Base-by-base conservation (phyloP, 2,329 filamentous ascomycete species). In the Orbilia oligospora region DNA sequence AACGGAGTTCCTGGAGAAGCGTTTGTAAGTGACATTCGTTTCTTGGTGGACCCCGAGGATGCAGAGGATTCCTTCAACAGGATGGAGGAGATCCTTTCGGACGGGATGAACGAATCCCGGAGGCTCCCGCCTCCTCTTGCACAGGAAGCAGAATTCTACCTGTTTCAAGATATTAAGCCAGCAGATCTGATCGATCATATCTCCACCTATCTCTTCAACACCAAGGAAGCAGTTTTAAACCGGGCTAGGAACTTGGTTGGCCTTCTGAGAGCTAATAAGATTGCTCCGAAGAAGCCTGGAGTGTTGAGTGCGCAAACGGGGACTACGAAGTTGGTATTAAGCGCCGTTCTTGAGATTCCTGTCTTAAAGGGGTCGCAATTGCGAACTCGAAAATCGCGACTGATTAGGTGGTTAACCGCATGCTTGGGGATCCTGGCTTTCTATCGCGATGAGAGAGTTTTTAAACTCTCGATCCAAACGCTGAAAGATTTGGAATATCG, bases 21-120 rank as follows among this genome's bases (percentile, higher is more conserved):
- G 30, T 72, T 78, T 65, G 53, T 69, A n/a, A 72, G 75, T 24
- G 75, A 78, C 38, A 72, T 78, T 20, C 68, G 75, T 16, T 78
- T 78, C 46, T 33, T 78, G 14, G 68, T 78, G 63, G 75, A 78
- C n/a, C 75, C 75, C 1, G 75, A 78, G 0, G 68, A 72, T 18
- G 64, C 55, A 9, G 75, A 78, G n/a, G 75, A 78, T n/a, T 69
- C 75, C 16, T 78, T 72, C 48, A 46, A 33, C 48, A 72, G 68
- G 55, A 78, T 78, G 68, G 75, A 78, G 22, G 68, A 64, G 0
- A 38, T 72, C 6, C 55, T 78, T 24, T 36, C 68, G 5, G 49
- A 58, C 3, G 68, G 63, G 22, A 72, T 69, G 75, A 27, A 22
- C 10, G 75, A 72, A 53, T 56, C 49, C 4, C 48, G 56, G 16